These are phyloP conservation scores for Leptographium procerum DNA, from an alignment of 2,329 filamentous ascomycete genomes.

Conservation along the genomic window DNA sequence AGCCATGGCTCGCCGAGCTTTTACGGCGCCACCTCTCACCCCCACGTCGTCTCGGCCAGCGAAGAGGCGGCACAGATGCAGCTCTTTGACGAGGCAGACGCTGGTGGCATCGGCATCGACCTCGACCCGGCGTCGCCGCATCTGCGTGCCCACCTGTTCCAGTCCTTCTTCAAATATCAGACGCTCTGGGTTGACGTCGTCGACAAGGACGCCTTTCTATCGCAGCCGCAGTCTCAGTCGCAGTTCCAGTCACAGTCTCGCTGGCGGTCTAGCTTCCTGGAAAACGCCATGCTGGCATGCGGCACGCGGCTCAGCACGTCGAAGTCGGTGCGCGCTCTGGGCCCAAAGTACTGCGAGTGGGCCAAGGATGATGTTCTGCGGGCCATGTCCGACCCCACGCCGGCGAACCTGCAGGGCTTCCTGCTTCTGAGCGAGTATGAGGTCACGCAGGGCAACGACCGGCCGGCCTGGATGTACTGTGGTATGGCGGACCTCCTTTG, in stretches of 20 bases:
- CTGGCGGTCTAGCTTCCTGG: conserved; percentile 5
- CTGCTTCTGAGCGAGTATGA: conserved; percentile 6
- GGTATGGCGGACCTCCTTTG: neutral
- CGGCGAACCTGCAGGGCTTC: conserved; percentile 5
- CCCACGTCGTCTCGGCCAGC: neutral
- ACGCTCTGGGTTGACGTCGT: conserved; percentile 5
- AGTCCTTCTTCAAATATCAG: conserved; percentile 7
- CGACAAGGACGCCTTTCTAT: conserved; percentile 1
- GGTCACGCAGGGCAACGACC: conserved; percentile 6
- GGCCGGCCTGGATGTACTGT: conserved; percentile 5
- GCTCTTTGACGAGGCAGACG: neutral
- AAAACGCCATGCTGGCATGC: conserved; percentile 6
- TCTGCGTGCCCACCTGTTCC: conserved; percentile 4
- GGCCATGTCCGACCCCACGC: conserved; percentile 5
- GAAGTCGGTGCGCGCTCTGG: conserved; percentile 1
- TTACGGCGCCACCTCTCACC: conserved; percentile 6
- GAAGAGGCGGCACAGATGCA: neutral
- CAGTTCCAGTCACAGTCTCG: neutral
- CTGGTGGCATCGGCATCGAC: conserved; percentile 1
- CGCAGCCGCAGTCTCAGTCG: neutral
- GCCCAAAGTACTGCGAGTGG: conserved; percentile 2
- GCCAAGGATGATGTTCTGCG: conserved; percentile 1
- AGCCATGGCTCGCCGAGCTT: neutral
- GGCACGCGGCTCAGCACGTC: conserved; percentile 5
- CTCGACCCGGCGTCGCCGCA: conserved; percentile 4